phyloP scores from a whole-genome alignment of 108 stramenopile species.

The Skeletonema potamos region DNA sequence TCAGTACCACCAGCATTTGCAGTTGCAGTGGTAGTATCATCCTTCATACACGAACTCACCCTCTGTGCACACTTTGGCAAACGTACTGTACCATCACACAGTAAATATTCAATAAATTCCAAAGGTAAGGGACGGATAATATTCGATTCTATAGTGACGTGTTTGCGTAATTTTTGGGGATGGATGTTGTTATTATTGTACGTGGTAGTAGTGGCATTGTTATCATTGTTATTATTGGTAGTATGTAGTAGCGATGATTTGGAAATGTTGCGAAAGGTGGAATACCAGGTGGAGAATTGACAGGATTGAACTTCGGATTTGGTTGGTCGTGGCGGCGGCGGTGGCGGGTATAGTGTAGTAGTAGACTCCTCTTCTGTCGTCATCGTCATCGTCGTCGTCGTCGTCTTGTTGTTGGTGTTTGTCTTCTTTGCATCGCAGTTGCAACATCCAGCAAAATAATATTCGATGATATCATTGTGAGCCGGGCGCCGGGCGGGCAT shows the following conservation, averaged over 20 bases:
- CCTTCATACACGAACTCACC: conserved; percentile 60
- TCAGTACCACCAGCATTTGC: conserved; percentile 15
- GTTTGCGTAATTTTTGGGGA: conserved; percentile 46
- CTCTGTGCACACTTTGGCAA: conserved; percentile 70
- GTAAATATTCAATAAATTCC: conserved; percentile 76
- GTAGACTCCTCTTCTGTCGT: not conserved
- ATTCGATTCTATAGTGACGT: conserved; percentile 65
- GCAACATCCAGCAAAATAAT: no score
- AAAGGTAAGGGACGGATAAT: conserved; percentile 58
- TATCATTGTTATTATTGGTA: not conserved
- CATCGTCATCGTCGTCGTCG: no score
- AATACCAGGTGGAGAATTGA: conserved; percentile 53
- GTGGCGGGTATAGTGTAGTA: not conserved
- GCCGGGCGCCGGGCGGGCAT: no score
- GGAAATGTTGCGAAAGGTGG: conserved; percentile 33
- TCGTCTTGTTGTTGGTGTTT: no score
- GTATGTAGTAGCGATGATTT: conserved; percentile 3
- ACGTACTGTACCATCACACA: conserved; percentile 74
- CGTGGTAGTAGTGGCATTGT: not conserved
- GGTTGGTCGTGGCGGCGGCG: not conserved
- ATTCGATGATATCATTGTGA: no score
- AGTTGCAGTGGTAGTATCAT: conserved; percentile 18
- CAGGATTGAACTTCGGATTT: conserved; percentile 39
- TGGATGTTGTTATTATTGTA: no score
- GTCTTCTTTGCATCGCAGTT: no score